A percentile compares a stretch with the other conserved stretches of the same genome.
Conservation (phyloP, 768 basidiomycete genomes). For the Lactarius evosmus region DNA sequence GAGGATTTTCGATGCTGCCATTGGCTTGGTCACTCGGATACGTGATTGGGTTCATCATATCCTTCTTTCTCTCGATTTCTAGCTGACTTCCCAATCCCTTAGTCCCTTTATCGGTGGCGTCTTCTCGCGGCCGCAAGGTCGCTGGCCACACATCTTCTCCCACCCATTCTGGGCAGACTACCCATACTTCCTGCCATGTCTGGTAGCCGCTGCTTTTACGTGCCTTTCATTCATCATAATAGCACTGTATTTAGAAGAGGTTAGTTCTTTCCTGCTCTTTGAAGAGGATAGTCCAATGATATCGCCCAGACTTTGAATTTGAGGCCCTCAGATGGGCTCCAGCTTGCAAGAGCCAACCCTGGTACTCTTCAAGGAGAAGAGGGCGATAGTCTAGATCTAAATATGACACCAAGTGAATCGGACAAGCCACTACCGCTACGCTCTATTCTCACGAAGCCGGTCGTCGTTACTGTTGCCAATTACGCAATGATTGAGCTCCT, state of each 20-base stretch:
- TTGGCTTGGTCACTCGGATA: not conserved
- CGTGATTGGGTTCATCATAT: constrained; percentile 16
- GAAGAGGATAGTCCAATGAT: not conserved
- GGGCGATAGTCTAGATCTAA: not conserved
- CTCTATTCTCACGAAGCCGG: constrained; percentile 17
- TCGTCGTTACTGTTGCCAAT: constrained; percentile 43
- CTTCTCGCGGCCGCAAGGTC: constrained; percentile 29
- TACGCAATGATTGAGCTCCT: constrained; percentile 43
- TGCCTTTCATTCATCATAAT: not conserved
- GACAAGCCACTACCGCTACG: constrained; percentile 35
- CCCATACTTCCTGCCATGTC: constrained; percentile 31
- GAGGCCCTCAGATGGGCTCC: not conserved
- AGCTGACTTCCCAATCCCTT: not conserved
- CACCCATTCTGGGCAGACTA: constrained; percentile 27
- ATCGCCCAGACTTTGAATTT: not conserved
- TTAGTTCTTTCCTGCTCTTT: not conserved
- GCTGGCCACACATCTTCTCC: constrained; percentile 23
- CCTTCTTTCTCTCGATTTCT: not conserved
- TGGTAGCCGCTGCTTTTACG: not conserved
- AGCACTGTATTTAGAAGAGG: constrained; percentile 1
- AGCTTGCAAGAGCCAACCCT: not conserved
- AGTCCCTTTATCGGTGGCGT: constrained; percentile 27
- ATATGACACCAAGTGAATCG: not conserved
- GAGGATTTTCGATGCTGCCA: not conserved
- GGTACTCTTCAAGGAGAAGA: not conserved